A percentile compares a stretch with the other conserved stretches of the same genome.
Evolutionary conservation across 768 basidiomycete genomes (phyloP).

Genomic region (Pleurotus platypus): DNA sequence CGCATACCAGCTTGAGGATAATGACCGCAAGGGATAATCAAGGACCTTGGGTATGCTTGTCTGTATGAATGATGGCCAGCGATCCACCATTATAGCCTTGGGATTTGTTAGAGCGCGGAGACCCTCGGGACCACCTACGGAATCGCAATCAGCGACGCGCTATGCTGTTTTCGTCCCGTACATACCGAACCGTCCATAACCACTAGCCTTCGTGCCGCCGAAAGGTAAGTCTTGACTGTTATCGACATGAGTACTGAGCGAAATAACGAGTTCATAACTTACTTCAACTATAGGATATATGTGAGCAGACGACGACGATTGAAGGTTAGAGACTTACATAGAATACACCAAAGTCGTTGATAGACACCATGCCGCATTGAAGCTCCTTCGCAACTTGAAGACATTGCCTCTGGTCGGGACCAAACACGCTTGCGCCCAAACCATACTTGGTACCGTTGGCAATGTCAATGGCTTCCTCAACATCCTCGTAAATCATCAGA

Average conservation of each 20-base stretch:
- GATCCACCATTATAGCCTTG: constrained; percentile 84
- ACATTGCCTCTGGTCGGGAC: constrained; percentile 76
- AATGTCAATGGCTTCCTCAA: constrained; percentile 84
- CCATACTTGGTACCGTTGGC: constrained; percentile 89
- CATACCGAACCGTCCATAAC: constrained; percentile 89
- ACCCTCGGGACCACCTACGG: constrained; percentile 88
- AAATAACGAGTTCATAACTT: constrained; percentile 20
- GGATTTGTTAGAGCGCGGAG: constrained; percentile 82
- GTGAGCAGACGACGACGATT: constrained; percentile 1
- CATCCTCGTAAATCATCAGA: constrained; percentile 77
- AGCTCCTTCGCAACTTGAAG: constrained; percentile 75
- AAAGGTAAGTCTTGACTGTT: constrained; percentile 88
- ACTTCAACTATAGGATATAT: constrained; percentile 56
- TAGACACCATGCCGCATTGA: constrained; percentile 95
- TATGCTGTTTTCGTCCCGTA: neutral
- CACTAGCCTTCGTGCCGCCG: constrained; percentile 87
- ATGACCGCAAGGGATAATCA: constrained; percentile 80
- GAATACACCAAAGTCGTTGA: constrained; percentile 92
- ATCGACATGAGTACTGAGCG: constrained; percentile 11
- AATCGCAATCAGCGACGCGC: constrained; percentile 11
- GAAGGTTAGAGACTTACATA: constrained; percentile 50
- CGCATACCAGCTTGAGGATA: constrained; percentile 71
- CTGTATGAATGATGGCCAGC: constrained; percentile 79
- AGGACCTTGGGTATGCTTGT: constrained; percentile 84
- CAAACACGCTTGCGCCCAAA: constrained; percentile 93